A percentile compares a stretch with the other conserved stretches of the same genome.
Evolutionary conservation across 306 rosid genomes (phyloP).

Genomic region (Elaeagnus macrophylla): DNA sequence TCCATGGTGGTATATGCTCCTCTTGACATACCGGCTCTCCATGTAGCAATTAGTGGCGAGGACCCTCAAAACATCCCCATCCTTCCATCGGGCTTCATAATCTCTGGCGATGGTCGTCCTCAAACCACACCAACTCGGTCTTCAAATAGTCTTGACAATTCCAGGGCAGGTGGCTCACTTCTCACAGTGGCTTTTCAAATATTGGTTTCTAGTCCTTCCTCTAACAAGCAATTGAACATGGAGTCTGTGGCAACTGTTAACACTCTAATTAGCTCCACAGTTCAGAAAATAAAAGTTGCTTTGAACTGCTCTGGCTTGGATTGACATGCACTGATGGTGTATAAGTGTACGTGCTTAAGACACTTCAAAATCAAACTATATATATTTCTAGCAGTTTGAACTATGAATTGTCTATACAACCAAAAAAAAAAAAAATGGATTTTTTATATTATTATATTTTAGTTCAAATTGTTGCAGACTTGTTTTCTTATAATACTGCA

Average conservation of each 20-base stretch:
- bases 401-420: no score
- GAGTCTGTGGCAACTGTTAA: conserved; percentile 32
- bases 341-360: no score
- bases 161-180: conserved; percentile 33
- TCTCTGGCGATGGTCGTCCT: conserved; percentile 35
- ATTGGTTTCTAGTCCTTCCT: conserved; percentile 9
- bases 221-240: conserved; percentile 15
- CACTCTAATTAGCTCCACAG: conserved; percentile 27
- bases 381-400: no score
- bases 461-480: no score
- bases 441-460: no score
- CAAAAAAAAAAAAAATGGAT: background rate
- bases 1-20: conserved; percentile 44
- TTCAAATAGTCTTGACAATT: conserved; percentile 3
- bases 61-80: conserved; percentile 36
- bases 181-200: conserved; percentile 47
- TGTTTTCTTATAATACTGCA: no score
- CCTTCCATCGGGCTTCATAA: conserved; percentile 59
- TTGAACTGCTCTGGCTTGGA: conserved; percentile 28
- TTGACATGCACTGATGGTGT: conserved; percentile 1
- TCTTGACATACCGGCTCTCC: conserved; percentile 22
- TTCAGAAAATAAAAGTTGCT: conserved; percentile 37
- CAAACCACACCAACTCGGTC: background rate
- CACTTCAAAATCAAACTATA: no score
- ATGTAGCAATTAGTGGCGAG: conserved; percentile 20